Evolutionary conservation across 2,329 filamentous ascomycete species (phyloP), one percentile per base, ranked within the genome.

Genomic region (Cercospora brassicicola): DNA sequence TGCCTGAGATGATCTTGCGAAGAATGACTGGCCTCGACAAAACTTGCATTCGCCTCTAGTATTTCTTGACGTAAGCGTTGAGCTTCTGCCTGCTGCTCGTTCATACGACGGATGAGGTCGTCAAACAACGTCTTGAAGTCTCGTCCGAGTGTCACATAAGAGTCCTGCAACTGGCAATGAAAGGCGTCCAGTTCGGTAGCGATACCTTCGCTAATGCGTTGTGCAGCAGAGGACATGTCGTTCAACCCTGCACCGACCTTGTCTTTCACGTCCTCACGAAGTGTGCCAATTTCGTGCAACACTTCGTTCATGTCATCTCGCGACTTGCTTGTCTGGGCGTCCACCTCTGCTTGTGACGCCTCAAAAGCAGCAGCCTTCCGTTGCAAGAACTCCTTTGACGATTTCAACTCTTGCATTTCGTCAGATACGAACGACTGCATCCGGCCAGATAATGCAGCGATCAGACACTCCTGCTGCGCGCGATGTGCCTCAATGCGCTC

Each of bases 61-160:
- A 98, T 85, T 71, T 96, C 89, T 36, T 87, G 82, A 51, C 91
- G 87, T 26, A 99, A 84, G 31, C 83, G 83, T 70, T 94, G 88
- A 0, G 91, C 90, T 77, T 97, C 93, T 8, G 84, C 83, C 74
- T 91, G 91, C 77, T 98, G 94, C 9, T 88, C 84, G 42, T 88
- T 87, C 65, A 97, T 85, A 73, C 93, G 90, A 70, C 86, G 88
- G 60, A 92, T 84, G 60, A 97, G 84, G 11, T 91, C 89, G 71
- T 97, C 93, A 73, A 98, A 97, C 26, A 94, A 87, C 4, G 83
- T 82, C 78, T 94, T 96, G 82, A 97, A 93, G 73, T 98, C 93
- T 68, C 90, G 89, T 8, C 93, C 93, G 1, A 98, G 86, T 1
- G 88, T 86, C 72, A 89, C 91, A 78, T 97, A 97, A 0, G 94